These are phyloP conservation scores for Kodamaea restingae DNA, from an alignment of 805 yeast species.

Conservation along the genomic window DNA sequence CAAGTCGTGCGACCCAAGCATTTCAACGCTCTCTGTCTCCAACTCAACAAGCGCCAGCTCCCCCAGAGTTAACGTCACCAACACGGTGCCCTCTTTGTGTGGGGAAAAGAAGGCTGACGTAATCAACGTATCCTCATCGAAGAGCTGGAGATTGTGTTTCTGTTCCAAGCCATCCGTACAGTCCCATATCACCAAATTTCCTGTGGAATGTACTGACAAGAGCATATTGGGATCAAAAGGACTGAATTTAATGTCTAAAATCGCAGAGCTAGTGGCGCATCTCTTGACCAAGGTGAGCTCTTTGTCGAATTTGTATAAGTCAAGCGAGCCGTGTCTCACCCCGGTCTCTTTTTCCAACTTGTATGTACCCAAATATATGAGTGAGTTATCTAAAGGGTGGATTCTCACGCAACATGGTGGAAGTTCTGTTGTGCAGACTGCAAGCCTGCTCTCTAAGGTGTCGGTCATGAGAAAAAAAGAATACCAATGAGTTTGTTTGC, in stretches of 20 bases:
- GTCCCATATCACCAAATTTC: slow-evolving; percentile 65
- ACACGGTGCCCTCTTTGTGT: slow-evolving; percentile 27
- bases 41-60: slow-evolving; percentile 43
- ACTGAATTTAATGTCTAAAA: slow-evolving; percentile 70
- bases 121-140: slow-evolving; percentile 48
- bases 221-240: slow-evolving; percentile 50
- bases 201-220: slow-evolving; percentile 76
- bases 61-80: slow-evolving; percentile 70
- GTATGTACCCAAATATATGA: slow-evolving; percentile 75
- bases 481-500: slow-evolving; percentile 27
- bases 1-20: slow-evolving; percentile 48
- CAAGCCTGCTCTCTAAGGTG: slow-evolving; percentile 5
- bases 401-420: slow-evolving; percentile 85
- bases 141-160: slow-evolving; percentile 34
- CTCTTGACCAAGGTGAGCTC: slow-evolving; percentile 18
- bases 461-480: slow-evolving; percentile 4
- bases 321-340: slow-evolving; percentile 59
- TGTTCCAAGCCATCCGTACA: slow-evolving; percentile 10
- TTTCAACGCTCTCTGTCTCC: slow-evolving; percentile 21
- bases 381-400: slow-evolving; percentile 44
- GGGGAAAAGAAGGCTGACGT: slow-evolving; percentile 65
- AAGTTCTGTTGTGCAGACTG: slow-evolving; percentile 36
- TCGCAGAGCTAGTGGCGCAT: slow-evolving; percentile 50
- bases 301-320: slow-evolving; percentile 31
- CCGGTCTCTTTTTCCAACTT: slow-evolving; percentile 55